Conservation (phyloP, 1,284 basidiomycete genomes). For the Melampsora larici-populina region DNA sequence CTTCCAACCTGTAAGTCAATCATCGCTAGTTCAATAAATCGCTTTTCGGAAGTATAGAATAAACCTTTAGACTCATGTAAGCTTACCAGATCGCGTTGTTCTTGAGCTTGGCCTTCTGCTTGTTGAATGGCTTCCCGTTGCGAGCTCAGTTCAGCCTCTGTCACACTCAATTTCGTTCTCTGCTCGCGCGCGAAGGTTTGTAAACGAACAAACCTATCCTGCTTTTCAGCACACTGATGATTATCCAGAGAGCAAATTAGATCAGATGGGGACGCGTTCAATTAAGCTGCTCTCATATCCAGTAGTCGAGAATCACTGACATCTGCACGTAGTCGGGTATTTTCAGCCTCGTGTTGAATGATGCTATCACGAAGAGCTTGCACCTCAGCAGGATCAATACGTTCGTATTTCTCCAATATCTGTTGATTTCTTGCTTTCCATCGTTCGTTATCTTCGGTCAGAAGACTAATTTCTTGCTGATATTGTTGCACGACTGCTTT, state of each 20-base stretch:
- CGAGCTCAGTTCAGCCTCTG: slow-evolving; percentile 19
- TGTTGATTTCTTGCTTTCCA: slow-evolving; percentile 83
- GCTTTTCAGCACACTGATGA: no score
- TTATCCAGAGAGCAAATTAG: no score
- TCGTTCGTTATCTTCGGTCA: slow-evolving; percentile 73
- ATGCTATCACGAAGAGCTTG: slow-evolving; percentile 39
- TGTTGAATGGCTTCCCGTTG: slow-evolving; percentile 20
- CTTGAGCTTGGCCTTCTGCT: slow-evolving; percentile 23
- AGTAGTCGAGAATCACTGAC: neutral
- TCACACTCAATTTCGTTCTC: slow-evolving; percentile 14
- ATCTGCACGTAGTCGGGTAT: slow-evolving; percentile 24
- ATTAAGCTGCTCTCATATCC: no score
- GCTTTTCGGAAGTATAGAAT: neutral
- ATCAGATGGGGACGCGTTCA: no score
- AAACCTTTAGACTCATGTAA: neutral
- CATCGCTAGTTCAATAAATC: neutral
- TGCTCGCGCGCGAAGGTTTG: slow-evolving; percentile 19
- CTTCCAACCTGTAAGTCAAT: neutral
- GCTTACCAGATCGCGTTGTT: slow-evolving; percentile 12
- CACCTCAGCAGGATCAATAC: slow-evolving; percentile 40
- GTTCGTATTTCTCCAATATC: slow-evolving; percentile 64
- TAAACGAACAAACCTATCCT: neutral
- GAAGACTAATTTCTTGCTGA: slow-evolving; percentile 65
- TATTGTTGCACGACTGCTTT: slow-evolving; percentile 72
- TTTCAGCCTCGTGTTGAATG: slow-evolving; percentile 2